Conservation (phyloP, 495 filamentous ascomycete species). For the Talaromyces wortmannii region DNA sequence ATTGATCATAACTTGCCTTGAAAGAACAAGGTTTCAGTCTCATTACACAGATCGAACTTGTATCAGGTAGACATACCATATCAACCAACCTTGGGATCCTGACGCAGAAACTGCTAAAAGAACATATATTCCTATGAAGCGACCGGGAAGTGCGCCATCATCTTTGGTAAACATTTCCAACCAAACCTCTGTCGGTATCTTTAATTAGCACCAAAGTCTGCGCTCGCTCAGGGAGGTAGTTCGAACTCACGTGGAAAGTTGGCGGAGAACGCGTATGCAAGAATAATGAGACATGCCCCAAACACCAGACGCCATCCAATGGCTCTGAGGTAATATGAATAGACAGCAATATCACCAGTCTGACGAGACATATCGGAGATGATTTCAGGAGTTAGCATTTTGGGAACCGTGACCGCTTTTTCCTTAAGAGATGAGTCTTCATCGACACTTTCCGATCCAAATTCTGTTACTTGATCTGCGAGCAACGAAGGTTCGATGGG, state of each 20-base stretch:
- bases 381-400: neutral
- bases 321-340: slow-evolving; percentile 16
- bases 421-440: neutral
- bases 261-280: neutral
- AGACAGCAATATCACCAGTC: slow-evolving; percentile 29
- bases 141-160: neutral
- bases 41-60: slow-evolving; percentile 2
- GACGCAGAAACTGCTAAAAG: slow-evolving; percentile 16
- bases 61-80: slow-evolving; percentile 16
- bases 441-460: neutral
- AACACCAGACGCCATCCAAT: slow-evolving; percentile 1
- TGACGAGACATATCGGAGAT: slow-evolving; percentile 16
- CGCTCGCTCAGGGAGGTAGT: neutral
- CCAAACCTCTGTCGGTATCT: neutral
- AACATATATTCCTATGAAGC: slow-evolving; percentile 15
- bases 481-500: neutral
- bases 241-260: neutral
- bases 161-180: neutral
- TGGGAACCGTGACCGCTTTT: neutral
- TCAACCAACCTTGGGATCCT: slow-evolving; percentile 17
- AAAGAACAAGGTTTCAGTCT: neutral
- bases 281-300: neutral
- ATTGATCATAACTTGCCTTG: slow-evolving; percentile 15
- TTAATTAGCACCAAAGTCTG: neutral
- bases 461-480: neutral